phyloP scores from a whole-genome alignment of 495 filamentous ascomycete species.

The Letharia lupina region DNA sequence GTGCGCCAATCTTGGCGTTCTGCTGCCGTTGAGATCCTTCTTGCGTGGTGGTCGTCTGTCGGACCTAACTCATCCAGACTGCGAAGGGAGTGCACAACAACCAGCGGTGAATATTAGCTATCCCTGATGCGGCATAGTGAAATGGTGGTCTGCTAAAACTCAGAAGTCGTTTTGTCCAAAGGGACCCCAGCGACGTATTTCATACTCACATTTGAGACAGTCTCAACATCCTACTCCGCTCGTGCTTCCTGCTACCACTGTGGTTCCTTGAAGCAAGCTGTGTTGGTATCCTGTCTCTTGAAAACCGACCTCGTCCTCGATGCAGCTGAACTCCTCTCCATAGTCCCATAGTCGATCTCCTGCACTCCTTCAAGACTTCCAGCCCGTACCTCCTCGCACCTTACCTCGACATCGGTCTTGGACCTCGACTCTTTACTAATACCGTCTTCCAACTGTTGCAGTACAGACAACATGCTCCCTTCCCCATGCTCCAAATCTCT shows the following conservation, averaged over 20 bases:
- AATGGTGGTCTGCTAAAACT: too few relatives aligned
- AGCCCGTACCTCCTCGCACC: background rate
- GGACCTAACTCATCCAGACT: too few relatives aligned
- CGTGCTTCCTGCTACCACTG: background rate
- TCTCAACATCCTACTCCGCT: background rate
- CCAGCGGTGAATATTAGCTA: too few relatives aligned
- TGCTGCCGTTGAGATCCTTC: background rate
- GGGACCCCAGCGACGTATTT: background rate
- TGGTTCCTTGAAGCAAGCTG: background rate
- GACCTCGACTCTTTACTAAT: background rate
- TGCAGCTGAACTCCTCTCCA: background rate
- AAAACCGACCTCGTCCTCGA: background rate
- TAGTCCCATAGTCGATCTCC: constrained; percentile 13
- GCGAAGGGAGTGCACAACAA: too few relatives aligned
- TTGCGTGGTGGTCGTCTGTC: background rate
- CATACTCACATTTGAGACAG: background rate
- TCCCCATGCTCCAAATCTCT: constrained; percentile 1
- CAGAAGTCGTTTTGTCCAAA: background rate
- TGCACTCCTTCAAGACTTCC: background rate
- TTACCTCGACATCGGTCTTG: background rate
- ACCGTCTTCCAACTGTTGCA: background rate
- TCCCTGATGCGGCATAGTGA: too few relatives aligned
- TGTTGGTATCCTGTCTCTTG: background rate
- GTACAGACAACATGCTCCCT: background rate
- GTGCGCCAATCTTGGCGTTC: background rate